A percentile compares a stretch with the other conserved stretches of the same genome.
These are phyloP conservation scores for Stylonectria norvegica DNA, from an alignment of 2,329 filamentous ascomycete genomes.

Conservation along the genomic window DNA sequence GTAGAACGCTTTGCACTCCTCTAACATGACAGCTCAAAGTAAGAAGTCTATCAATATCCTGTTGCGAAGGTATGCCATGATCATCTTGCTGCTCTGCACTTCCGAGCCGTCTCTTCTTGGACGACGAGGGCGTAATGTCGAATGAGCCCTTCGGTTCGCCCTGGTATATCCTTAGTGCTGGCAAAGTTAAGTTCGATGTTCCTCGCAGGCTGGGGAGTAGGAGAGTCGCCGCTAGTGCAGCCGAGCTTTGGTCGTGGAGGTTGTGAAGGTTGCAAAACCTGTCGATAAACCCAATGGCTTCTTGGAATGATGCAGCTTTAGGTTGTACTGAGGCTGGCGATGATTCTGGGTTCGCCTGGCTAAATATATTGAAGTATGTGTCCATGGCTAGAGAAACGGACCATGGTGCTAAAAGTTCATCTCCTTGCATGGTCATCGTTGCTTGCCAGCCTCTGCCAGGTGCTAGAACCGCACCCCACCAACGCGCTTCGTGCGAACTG, in stretches of 20 bases:
- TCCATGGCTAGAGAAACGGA: background rate
- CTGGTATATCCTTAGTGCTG: too few species aligned
- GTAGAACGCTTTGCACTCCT: background rate
- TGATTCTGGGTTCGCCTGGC: background rate
- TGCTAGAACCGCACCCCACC: constrained; percentile 8
- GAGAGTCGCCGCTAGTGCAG: constrained; percentile 3
- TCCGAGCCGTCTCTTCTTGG: too few species aligned
- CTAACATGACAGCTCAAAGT: background rate
- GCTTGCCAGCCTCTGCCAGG: constrained; percentile 4
- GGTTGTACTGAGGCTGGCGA: background rate
- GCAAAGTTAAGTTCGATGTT: too few species aligned
- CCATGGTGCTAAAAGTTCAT: constrained; percentile 4
- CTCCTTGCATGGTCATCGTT: background rate
- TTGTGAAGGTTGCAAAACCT: constrained; percentile 4
- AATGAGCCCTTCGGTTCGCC: too few species aligned
- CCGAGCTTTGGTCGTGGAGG: constrained; percentile 5
- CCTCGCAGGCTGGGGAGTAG: constrained; percentile 4
- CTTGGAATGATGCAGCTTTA: background rate
- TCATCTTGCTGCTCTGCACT: too few species aligned
- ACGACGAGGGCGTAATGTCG: too few species aligned
- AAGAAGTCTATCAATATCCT: constrained; percentile 3
- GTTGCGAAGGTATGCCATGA: too few species aligned
- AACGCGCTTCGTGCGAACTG: constrained; percentile 2
- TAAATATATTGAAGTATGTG: constrained; percentile 1
- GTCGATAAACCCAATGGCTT: constrained; percentile 4